Evolutionary conservation across 306 rosid genomes (phyloP).

Genomic region (Cucurbita ficifolia): DNA sequence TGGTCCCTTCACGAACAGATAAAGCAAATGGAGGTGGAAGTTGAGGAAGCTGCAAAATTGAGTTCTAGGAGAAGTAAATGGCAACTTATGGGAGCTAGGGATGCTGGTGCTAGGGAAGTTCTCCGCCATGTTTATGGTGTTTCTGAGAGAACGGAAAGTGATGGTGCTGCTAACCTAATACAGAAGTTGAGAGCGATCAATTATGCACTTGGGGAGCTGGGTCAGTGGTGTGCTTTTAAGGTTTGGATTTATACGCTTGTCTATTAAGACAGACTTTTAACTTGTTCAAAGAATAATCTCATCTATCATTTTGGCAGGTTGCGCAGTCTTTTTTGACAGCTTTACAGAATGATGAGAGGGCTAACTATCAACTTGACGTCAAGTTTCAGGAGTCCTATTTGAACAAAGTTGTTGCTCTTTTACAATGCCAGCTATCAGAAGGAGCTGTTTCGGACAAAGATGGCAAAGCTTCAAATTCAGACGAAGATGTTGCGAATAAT

Average conservation of each 20-base stretch:
- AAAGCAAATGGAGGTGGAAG: slow-evolving; percentile 89
- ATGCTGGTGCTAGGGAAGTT: slow-evolving; percentile 96
- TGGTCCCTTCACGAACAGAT: slow-evolving; percentile 93
- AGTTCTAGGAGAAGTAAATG: slow-evolving; percentile 97
- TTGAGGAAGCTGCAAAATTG: slow-evolving; percentile 89
- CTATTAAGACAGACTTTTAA: not conserved
- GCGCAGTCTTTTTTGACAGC: slow-evolving; percentile 89
- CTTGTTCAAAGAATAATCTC: not conserved
- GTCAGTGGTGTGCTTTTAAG: slow-evolving; percentile 98
- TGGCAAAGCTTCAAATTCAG: slow-evolving; percentile 21
- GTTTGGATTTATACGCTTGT: slow-evolving; percentile 18
- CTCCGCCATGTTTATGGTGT: slow-evolving; percentile 97
- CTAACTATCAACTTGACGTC: slow-evolving; percentile 95
- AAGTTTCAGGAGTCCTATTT: slow-evolving; percentile 92
- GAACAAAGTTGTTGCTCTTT: slow-evolving; percentile 59
- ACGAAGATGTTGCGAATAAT: slow-evolving; percentile 17
- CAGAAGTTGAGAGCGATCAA: slow-evolving; percentile 95
- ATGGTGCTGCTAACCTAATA: slow-evolving; percentile 92
- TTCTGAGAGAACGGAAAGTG: slow-evolving; percentile 96
- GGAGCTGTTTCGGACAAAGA: slow-evolving; percentile 76
- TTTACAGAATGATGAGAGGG: slow-evolving; percentile 96
- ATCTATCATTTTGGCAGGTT: slow-evolving; percentile 41
- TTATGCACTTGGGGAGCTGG: slow-evolving; percentile 96
- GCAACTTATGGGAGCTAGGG: slow-evolving; percentile 99
- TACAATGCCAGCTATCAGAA: slow-evolving; percentile 83